These are phyloP conservation scores for Trichosporon sp. DNA, from an alignment of 1,284 basidiomycete species.

Conservation along the genomic window DNA sequence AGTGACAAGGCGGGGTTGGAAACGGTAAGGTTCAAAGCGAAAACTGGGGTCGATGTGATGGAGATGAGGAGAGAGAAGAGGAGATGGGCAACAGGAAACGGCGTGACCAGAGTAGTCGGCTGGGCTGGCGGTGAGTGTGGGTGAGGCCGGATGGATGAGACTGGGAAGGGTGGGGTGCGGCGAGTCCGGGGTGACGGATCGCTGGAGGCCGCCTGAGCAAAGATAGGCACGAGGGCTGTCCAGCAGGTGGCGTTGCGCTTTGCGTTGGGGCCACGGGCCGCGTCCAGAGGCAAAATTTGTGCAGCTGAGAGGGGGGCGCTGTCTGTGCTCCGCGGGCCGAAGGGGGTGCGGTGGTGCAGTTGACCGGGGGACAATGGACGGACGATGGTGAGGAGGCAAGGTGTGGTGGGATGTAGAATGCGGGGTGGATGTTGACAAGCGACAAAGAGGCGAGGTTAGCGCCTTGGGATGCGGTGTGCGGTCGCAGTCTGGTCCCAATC, in stretches of 20 bases:
- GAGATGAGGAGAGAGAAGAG: not conserved
- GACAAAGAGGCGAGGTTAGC: not conserved
- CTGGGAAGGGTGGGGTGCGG: not conserved
- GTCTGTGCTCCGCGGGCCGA: not conserved
- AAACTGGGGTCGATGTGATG: not conserved
- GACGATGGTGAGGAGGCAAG: not conserved
- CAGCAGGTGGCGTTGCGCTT: not conserved
- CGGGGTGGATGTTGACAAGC: not conserved
- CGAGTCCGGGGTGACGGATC: not conserved
- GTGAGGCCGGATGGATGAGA: not conserved
- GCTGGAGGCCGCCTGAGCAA: not conserved
- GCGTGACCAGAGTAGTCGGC: too few relatives aligned
- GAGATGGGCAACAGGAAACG: not conserved
- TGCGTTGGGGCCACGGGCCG: not conserved
- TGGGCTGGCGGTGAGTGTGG: not conserved
- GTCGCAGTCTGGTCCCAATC: too few relatives aligned
- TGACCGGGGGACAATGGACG: not conserved
- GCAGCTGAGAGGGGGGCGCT: not conserved
- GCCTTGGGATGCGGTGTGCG: too few relatives aligned
- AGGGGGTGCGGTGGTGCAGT: not conserved
- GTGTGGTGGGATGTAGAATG: not conserved
- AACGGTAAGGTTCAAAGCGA: not conserved
- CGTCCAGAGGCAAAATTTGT: not conserved
- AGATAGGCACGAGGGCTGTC: not conserved
- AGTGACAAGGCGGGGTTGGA: not conserved